Base-by-base conservation (phyloP, 2,329 filamentous ascomycete genomes). In the Penicillium sp. region DNA sequence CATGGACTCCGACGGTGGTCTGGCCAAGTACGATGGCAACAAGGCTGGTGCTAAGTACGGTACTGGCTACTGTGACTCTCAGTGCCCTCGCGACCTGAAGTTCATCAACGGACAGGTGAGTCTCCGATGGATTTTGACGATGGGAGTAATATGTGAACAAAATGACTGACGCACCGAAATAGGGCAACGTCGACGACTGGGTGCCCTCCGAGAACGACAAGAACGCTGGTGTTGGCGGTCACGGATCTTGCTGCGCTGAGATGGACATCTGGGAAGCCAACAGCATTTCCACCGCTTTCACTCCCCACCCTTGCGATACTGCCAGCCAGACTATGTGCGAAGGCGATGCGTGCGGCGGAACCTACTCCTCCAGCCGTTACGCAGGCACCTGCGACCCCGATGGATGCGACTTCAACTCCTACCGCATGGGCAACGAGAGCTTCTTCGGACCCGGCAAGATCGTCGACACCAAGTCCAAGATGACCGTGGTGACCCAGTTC, bases 221-320 rank as follows among this genome's bases (percentile, higher is more conserved):
- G 59, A 84, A 84, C 66, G 75, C 80, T 32, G 83, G 83, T 52
- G 67, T 72, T 22, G 82, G 81, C 38, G 71, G 72, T 41, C 74
- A 80, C 46, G 86, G 86, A 56, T 77, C 84, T 38, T 88, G 86
- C 79, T 88, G 86, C 71, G 74, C 81, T 41, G 86, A 88, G 72
- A 85, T 89, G 81, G 86, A 88, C 63, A 79, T 86, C 71, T 88
- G 85, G 85, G 85, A 89, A 75, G 85, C 86, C 62, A 88, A 89
- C 79, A 79, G 76, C 61, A 81, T 86, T 66, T 81, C 85, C 18
- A 82, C 80, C 14, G 87, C 86, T 48, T 80, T 80, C 67, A 89
- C 87, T 5, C 84, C 87, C 16, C 87, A 89, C 70, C 79, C 84
- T 41, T 89, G 87, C 78, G 74, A 72, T 51, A 74, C 68, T 54